These are phyloP conservation scores for Capsella bursapastoris DNA, from an alignment of 345 rosid species.

Conservation along the genomic window DNA sequence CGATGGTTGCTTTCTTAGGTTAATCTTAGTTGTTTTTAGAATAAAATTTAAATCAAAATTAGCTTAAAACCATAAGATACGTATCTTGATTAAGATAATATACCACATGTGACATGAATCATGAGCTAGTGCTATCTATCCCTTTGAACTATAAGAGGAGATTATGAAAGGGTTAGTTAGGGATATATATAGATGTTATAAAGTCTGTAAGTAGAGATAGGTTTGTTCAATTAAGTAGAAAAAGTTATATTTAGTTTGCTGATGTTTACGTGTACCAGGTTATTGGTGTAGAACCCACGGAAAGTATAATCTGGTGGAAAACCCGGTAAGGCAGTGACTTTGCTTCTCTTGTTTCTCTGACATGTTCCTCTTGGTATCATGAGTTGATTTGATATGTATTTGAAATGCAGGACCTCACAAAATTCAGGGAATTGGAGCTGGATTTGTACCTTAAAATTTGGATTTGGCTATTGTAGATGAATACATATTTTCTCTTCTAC, in stretches of 20 bases:
- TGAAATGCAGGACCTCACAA: conserved; percentile 89
- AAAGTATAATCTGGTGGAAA: conserved; percentile 95
- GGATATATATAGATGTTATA: conserved; percentile 19
- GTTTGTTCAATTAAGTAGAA: not conserved
- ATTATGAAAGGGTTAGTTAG: not conserved
- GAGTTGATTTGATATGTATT: not conserved
- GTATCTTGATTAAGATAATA: not conserved
- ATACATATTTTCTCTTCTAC: conserved; percentile 46
- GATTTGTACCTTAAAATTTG: conserved; percentile 88
- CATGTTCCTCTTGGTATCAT: not conserved
- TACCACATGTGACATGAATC: not conserved
- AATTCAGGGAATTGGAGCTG: conserved; percentile 99
- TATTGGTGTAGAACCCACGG: conserved; percentile 85
- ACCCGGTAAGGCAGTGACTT: conserved; percentile 59
- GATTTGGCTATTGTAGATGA: conserved; percentile 80
- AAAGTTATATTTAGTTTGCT: conserved; percentile 2
- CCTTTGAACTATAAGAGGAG: not conserved
- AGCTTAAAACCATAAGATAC: too few relatives aligned
- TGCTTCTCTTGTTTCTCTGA: conserved; percentile 9
- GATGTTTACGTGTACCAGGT: conserved; percentile 54
- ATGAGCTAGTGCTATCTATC: conserved; percentile 5
- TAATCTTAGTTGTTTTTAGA: too few relatives aligned
- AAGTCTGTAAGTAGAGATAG: conserved; percentile 3
- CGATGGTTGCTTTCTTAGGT: too few relatives aligned
- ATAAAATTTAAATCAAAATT: too few relatives aligned